Conservation (phyloP, 1,284 basidiomycete species). For the Ganoderma resinaceum region DNA sequence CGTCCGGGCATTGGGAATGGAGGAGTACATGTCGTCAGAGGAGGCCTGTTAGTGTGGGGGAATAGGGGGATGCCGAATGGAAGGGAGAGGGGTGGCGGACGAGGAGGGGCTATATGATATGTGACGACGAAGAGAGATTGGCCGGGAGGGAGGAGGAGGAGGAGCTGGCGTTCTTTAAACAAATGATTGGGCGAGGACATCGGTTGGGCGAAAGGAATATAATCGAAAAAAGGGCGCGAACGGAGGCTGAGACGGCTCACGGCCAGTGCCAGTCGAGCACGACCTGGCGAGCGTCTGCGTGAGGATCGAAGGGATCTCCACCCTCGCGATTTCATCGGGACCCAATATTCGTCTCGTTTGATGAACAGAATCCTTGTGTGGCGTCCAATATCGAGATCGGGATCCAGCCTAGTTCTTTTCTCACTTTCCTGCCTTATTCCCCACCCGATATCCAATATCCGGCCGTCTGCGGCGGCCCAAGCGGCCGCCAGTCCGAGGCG, state of each 20-base stretch:
- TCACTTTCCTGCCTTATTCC: conserved; percentile 7
- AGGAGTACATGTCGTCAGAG: conserved; percentile 12
- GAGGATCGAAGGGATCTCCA: conserved; percentile 14
- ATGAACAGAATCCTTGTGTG: conserved; percentile 28
- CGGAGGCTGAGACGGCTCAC: conserved; percentile 6
- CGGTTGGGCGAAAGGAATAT: conserved; percentile 19
- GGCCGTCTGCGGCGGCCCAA: neutral
- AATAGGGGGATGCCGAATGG: neutral
- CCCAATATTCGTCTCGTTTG: conserved; percentile 26
- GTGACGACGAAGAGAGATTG: neutral
- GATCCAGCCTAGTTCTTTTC: neutral
- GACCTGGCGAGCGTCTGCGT: neutral
- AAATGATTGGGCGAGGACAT: conserved; percentile 14
- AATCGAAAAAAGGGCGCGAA: conserved; percentile 22
- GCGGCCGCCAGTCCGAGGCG: neutral
- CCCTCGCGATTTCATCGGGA: conserved; percentile 18
- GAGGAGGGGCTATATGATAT: neutral
- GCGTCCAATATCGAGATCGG: conserved; percentile 26
- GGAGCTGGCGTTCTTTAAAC: conserved; percentile 11
- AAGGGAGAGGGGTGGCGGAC: neutral
- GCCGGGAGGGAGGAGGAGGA: neutral
- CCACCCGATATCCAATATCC: conserved; percentile 3
- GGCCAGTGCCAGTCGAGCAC: conserved; percentile 11
- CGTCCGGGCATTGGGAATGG: neutral
- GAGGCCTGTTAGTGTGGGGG: neutral